Percentiles rank a stretch among this genome's conserved stretches.
phyloP scores from a whole-genome alignment of 1,139 yeast genomes.

The Scheffersomyces insectosa region DNA sequence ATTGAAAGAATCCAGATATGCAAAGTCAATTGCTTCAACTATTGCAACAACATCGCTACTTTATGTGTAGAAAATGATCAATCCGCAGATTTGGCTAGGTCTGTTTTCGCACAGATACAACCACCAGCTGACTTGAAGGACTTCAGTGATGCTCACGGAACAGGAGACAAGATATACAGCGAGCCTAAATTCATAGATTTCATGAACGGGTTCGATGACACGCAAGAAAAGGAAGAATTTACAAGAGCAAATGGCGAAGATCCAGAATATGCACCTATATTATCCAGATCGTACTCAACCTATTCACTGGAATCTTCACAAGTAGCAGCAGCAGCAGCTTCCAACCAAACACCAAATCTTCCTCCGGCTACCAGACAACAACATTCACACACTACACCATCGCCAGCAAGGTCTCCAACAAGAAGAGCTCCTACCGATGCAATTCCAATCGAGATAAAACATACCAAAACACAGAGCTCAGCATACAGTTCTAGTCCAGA shows the following conservation, averaged over 20 bases:
- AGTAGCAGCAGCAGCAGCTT: constrained; percentile 1
- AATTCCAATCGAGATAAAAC: constrained; percentile 12
- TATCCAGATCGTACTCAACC: constrained; percentile 36
- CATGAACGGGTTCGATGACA: constrained; percentile 36
- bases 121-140: constrained; percentile 59
- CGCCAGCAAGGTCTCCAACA: constrained; percentile 25
- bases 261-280: constrained; percentile 37
- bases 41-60: constrained; percentile 73
- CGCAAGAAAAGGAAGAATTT: constrained; percentile 17
- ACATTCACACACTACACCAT: constrained; percentile 14
- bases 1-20: constrained; percentile 73
- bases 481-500: constrained; percentile 20
- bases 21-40: constrained; percentile 81
- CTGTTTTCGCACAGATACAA: constrained; percentile 67
- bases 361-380: constrained; percentile 6
- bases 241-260: constrained; percentile 32
- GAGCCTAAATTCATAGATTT: constrained; percentile 51
- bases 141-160: constrained; percentile 58
- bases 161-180: constrained; percentile 65
- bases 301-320: constrained; percentile 13
- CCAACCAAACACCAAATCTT: constrained; percentile 1
- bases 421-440: constrained; percentile 25
- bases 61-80: constrained; percentile 80
- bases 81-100: constrained; percentile 68
- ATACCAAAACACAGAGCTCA: constrained; percentile 1